Percentiles rank a stretch among this genome's conserved stretches.
These are phyloP conservation scores for Ceratocystiopsis brevicomis DNA, from an alignment of 2,329 filamentous ascomycete species.

Conservation along the genomic window DNA sequence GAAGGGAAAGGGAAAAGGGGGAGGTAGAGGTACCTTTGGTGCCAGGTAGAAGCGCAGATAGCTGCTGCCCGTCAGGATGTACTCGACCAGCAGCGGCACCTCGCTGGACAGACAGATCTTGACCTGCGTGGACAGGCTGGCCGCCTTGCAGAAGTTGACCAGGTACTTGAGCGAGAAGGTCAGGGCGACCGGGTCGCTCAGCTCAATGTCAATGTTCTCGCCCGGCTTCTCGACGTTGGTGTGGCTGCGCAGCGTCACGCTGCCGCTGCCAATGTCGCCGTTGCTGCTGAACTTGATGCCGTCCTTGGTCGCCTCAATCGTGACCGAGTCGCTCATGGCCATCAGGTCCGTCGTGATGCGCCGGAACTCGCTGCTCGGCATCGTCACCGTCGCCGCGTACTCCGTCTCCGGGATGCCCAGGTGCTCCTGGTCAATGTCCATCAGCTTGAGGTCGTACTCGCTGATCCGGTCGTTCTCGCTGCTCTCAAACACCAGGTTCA, in stretches of 20 bases:
- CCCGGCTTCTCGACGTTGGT: conserved; percentile 78
- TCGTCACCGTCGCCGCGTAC: conserved; percentile 74
- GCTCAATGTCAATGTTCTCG: conserved; percentile 69
- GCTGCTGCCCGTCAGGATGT: conserved; percentile 60
- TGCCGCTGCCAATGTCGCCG: conserved; percentile 90
- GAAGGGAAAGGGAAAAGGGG: not conserved
- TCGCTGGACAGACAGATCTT: conserved; percentile 91
- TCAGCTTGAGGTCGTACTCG: conserved; percentile 99
- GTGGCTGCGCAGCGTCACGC: conserved; percentile 79
- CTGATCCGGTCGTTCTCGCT: conserved; percentile 72
- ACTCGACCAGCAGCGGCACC: conserved; percentile 90
- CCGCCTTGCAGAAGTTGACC: conserved; percentile 99
- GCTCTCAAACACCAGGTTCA: conserved; percentile 93
- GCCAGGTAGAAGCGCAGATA: conserved; percentile 95
- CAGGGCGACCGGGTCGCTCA: conserved; percentile 79
- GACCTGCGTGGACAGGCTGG: conserved; percentile 61
- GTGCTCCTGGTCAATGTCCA: conserved; percentile 99
- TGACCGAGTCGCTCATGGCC: conserved; percentile 86
- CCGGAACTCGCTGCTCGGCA: conserved; percentile 82
- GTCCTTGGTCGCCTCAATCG: conserved; percentile 92
- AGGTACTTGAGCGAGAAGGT: conserved; percentile 99
- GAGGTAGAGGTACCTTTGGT: conserved; percentile 60
- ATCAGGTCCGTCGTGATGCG: conserved; percentile 86
- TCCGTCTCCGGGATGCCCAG: conserved; percentile 98
- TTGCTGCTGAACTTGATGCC: conserved; percentile 87